Conservation (phyloP, 2,329 filamentous ascomycete genomes). For the Chrysosporium queenslandicum region DNA sequence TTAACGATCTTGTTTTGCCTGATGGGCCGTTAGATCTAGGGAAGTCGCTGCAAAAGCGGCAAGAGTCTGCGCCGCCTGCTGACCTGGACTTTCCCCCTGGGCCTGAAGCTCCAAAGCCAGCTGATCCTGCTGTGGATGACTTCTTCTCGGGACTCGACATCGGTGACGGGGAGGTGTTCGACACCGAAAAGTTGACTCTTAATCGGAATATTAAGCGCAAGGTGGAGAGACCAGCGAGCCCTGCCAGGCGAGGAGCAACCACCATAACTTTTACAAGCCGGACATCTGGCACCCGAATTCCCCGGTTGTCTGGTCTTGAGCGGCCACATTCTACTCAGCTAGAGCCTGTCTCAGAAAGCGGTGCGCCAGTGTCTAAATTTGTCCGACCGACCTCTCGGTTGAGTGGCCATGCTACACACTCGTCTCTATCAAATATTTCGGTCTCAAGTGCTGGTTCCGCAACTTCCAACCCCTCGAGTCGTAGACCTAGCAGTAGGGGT, state of each 20-base stretch:
- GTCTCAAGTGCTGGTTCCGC: conserved; percentile 52
- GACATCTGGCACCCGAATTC: conserved; percentile 59
- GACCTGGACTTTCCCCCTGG: conserved; percentile 23
- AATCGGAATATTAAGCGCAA: conserved; percentile 91
- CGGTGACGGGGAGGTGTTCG: conserved; percentile 71
- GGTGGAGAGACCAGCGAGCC: conserved; percentile 56
- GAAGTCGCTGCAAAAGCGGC: conserved; percentile 63
- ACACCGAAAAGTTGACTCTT: conserved; percentile 67
- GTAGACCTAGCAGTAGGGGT: conserved; percentile 44
- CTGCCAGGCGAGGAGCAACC: conserved; percentile 60
- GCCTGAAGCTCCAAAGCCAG: conserved; percentile 13
- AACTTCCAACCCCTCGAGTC: conserved; percentile 50
- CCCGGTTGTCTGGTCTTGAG: conserved; percentile 63
- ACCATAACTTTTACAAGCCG: conserved; percentile 89
- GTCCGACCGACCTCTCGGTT: conserved; percentile 58
- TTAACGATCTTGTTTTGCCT: conserved; percentile 81
- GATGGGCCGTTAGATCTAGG: conserved; percentile 73
- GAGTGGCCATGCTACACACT: conserved; percentile 55
- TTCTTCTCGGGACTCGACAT: conserved; percentile 81
- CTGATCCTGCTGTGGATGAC: conserved; percentile 49
- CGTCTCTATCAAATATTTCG: conserved; percentile 55
- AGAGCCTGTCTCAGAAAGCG: conserved; percentile 88
- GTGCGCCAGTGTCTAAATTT: conserved; percentile 56
- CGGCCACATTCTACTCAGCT: conserved; percentile 59
- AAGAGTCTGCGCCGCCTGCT: conserved; percentile 34